Evolutionary conservation across 2,329 filamentous ascomycete species (phyloP), one percentile per base, ranked within the genome.

Genomic region (Fusarium xyrophilum): DNA sequence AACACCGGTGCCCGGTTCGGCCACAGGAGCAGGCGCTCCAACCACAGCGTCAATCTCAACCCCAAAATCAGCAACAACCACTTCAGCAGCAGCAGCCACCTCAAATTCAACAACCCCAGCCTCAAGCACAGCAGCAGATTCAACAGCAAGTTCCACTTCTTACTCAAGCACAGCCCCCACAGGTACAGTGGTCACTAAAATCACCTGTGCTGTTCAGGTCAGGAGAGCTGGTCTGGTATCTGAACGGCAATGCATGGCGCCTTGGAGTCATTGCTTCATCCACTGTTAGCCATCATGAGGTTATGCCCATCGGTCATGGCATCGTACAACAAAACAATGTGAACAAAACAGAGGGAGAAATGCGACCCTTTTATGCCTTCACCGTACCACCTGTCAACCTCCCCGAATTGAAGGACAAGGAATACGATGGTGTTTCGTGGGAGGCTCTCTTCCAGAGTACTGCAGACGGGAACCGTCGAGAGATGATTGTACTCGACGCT

Each of bases 221-320:
- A 3, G 84, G 84, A 39, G 84, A 86, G 65, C 75, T 85, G 19
- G 82, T 85, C 9, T 86, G 84, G 84, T 85, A 79, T 60, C 79
- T 82, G 65, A 82, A 82, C 27, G 78, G 78, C 10, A 78, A 76
- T 25, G 80, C 81, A 2, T 85, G 84, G 82, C 81, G 83, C 35
- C 76, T 86, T 1, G 84, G 83, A 8, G 74, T 85, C 51, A 79
- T 85, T 60, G 66, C 77, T 35, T 61, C 74, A 65, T 75, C 76
- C 17, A 71, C 66, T n/a, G 72, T 67, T 7, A 70, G 73, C 12
- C 72, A 74, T 48, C 74, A 79, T 42, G 77, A 79, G 56, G 71
- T 84, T 33, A 76, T 82, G n/a, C 82, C 81, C 21, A 77, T 82
- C 35, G 79, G 78, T 12, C 79, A 82, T 59, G 75, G 73, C 32